phyloP scores from a whole-genome alignment of 176 grass and related monocot genomes.

The Juncus inflexus region DNA sequence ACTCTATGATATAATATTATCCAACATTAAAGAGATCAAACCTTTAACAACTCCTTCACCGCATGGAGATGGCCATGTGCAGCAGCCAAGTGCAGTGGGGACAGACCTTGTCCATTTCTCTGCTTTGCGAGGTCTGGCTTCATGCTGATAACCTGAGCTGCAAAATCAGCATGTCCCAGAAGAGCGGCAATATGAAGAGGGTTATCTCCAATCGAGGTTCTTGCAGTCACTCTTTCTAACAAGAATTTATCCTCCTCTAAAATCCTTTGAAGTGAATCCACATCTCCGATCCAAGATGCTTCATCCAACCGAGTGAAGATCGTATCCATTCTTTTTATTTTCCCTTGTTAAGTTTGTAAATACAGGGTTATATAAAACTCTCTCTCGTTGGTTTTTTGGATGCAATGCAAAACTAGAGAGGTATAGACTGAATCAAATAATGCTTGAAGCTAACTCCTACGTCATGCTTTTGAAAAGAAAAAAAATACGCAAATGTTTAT shows the following conservation, averaged over 20 bases:
- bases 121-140: background rate
- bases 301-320: background rate
- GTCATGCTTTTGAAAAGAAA: too few relatives aligned
- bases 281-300: slow-evolving; percentile 4
- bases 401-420: too few relatives aligned
- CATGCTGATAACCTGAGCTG: background rate
- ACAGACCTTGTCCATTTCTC: slow-evolving; percentile 1
- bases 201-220: background rate
- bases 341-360: too few relatives aligned
- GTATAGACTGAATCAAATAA: too few relatives aligned
- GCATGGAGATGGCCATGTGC: slow-evolving; percentile 4
- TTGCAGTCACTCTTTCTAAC: background rate
- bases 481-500: too few relatives aligned
- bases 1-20: too few relatives aligned
- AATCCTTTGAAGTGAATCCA: background rate
- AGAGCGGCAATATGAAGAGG: slow-evolving; percentile 19
- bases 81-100: slow-evolving; percentile 20
- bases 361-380: too few relatives aligned
- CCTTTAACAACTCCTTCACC: slow-evolving; percentile 7
- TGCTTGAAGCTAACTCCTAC: too few relatives aligned
- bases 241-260: background rate
- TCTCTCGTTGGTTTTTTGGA: too few relatives aligned
- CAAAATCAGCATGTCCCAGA: slow-evolving; percentile 17
- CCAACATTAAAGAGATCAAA: background rate
- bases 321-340: background rate